Conservation (phyloP, 2,329 filamentous ascomycete species). For the Hypoxylon sp. region DNA sequence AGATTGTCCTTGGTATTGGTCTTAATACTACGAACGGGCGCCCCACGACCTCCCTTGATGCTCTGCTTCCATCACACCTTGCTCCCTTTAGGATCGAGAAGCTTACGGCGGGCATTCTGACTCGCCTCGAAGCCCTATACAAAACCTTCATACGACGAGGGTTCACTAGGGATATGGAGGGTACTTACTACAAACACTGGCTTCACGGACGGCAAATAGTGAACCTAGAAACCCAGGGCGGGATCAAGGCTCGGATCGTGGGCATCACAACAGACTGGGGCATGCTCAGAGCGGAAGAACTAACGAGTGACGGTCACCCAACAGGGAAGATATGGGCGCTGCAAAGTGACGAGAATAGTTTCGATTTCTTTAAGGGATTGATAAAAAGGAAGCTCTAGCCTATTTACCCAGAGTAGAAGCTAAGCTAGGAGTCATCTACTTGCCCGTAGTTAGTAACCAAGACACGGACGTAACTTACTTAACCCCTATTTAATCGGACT, state of each 20-base stretch:
- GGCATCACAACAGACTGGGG: conserved; percentile 96
- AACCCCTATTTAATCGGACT: too few relatives aligned
- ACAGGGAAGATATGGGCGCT: conserved; percentile 86
- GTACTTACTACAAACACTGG: conserved; percentile 86
- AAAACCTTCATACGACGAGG: conserved; percentile 80
- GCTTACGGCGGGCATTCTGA: conserved; percentile 85
- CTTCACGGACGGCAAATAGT: conserved; percentile 81
- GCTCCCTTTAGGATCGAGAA: conserved; percentile 79
- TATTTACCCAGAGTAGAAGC: not conserved
- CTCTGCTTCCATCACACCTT: conserved; percentile 71
- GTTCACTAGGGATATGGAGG: conserved; percentile 81
- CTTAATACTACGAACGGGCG: conserved; percentile 87
- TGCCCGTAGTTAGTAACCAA: not conserved
- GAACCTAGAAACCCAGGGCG: conserved; percentile 85
- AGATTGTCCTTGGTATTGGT: conserved; percentile 88
- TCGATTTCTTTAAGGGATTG: conserved; percentile 95
- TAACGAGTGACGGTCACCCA: conserved; percentile 77
- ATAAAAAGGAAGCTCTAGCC: conserved; percentile 81
- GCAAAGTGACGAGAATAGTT: conserved; percentile 98
- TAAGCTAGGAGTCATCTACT: not conserved
- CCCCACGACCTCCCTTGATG: conserved; percentile 89
- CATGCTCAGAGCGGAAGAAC: conserved; percentile 85
- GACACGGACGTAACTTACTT: not conserved
- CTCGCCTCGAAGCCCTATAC: conserved; percentile 84
- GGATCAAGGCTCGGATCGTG: conserved; percentile 80